These are phyloP conservation scores for Verticillium tricorpus DNA, from an alignment of 2,329 filamentous ascomycete genomes.

Conservation along the genomic window DNA sequence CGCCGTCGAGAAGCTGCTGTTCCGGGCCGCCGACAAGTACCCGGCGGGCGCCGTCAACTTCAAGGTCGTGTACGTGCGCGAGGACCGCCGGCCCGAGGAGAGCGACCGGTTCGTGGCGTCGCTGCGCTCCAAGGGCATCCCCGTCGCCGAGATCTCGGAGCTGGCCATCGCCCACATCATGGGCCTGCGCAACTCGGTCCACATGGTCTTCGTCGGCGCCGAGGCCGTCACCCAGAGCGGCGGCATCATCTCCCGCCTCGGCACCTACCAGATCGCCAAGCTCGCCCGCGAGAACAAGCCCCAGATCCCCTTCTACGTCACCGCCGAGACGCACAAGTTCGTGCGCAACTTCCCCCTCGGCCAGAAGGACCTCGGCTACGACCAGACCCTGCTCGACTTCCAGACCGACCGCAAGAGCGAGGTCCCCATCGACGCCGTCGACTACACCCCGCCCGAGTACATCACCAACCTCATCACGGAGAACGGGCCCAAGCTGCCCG, in stretches of 20 bases:
- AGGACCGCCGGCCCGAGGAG: conserved; percentile 52
- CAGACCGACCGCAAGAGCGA: conserved; percentile 45
- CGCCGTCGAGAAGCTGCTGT: conserved; percentile 74
- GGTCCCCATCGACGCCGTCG: conserved; percentile 54
- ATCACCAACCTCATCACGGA: conserved; percentile 74
- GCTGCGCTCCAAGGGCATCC: conserved; percentile 69
- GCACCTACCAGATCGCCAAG: conserved; percentile 79
- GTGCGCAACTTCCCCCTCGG: conserved; percentile 79
- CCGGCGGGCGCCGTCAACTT: conserved; percentile 60
- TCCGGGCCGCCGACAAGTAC: conserved; percentile 62
- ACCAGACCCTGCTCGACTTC: conserved; percentile 75
- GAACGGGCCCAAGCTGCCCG: conserved; percentile 65
- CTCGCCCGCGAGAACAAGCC: conserved; percentile 61
- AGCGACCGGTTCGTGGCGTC: conserved; percentile 66
- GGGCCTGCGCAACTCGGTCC: conserved; percentile 45
- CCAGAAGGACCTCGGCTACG: conserved; percentile 74
- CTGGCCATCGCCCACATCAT: conserved; percentile 76
- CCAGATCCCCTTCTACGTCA: conserved; percentile 76
- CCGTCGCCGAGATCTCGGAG: conserved; percentile 60
- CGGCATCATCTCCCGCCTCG: conserved; percentile 84
- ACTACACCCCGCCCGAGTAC: conserved; percentile 67
- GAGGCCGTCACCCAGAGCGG: conserved; percentile 94
- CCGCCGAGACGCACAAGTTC: conserved; percentile 95
- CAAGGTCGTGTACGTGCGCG: conserved; percentile 74
- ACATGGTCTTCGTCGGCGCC: conserved; percentile 62